These are phyloP conservation scores for Plasmodium gonderi DNA, from an alignment of 169 alveolate genomes.

Conservation along the genomic window DNA sequence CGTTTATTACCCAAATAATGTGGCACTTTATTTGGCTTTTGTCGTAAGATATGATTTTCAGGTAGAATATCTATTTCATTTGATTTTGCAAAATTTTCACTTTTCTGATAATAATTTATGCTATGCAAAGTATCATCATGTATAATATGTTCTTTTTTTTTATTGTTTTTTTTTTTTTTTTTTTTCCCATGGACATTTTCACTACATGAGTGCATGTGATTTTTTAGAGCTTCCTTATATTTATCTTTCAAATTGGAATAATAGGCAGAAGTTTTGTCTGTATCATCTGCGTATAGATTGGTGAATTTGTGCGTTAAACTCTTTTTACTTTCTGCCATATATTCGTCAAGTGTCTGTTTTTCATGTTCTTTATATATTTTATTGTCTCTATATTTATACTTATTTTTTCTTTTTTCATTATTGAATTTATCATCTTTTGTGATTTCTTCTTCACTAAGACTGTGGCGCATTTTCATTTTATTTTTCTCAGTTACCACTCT, in stretches of 20 bases:
- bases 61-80: background rate
- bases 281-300: background rate
- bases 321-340: background rate
- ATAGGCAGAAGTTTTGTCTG: background rate
- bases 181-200: background rate
- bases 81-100: background rate
- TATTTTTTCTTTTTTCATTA: background rate
- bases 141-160: slow-evolving; percentile 20
- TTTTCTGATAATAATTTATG: background rate
- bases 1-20: background rate
- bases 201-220: background rate
- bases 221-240: slow-evolving; percentile 15
- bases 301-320: background rate
- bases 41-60: background rate
- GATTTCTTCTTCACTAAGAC: background rate
- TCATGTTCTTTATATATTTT: background rate
- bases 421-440: background rate
- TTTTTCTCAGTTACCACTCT: background rate
- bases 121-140: background rate
- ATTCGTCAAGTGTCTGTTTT: background rate
- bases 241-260: background rate
- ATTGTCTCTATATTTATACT: background rate
- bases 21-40: background rate
- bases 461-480: background rate
- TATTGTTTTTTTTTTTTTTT: background rate